These are phyloP conservation scores for Neurospora sp. DNA, from an alignment of 495 filamentous ascomycete species.

Conservation along the genomic window DNA sequence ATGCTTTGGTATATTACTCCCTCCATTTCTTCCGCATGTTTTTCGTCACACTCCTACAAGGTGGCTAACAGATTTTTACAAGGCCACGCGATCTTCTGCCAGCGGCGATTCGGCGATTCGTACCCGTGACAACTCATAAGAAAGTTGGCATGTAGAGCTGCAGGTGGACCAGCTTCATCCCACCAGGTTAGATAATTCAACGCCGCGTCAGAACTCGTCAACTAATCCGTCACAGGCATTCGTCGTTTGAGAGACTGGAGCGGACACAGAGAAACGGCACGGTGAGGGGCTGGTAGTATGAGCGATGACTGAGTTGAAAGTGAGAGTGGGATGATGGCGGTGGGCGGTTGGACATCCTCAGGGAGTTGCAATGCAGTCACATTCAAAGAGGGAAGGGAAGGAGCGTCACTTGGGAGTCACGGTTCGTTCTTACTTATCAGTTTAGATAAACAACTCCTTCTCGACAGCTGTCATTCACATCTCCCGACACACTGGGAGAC, in stretches of 20 bases:
- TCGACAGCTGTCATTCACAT: not conserved
- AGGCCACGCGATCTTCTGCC: not conserved
- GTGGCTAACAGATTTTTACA: not conserved
- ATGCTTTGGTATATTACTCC: not conserved
- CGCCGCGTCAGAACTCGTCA: not conserved
- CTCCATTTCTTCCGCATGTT: not conserved
- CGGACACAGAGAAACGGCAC: not conserved
- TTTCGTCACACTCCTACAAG: not conserved
- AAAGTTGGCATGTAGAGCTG: too few species aligned
- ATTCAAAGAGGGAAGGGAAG: not conserved
- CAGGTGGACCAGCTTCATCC: not conserved
- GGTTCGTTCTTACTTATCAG: not conserved
- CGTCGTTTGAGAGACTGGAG: not conserved
- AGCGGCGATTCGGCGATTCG: not conserved
- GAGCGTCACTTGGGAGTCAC: not conserved
- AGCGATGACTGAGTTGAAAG: not conserved
- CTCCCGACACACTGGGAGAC: fast-evolving
- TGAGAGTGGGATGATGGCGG: not conserved
- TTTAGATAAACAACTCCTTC: not conserved
- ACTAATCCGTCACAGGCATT: not conserved
- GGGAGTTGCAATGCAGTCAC: not conserved
- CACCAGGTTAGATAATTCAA: not conserved
- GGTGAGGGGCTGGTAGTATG: not conserved
- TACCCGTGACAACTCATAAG: too few species aligned
- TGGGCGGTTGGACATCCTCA: fast-evolving